These are phyloP conservation scores for Leucosporidium creatinivorum DNA, from an alignment of 768 basidiomycete genomes.

Conservation along the genomic window DNA sequence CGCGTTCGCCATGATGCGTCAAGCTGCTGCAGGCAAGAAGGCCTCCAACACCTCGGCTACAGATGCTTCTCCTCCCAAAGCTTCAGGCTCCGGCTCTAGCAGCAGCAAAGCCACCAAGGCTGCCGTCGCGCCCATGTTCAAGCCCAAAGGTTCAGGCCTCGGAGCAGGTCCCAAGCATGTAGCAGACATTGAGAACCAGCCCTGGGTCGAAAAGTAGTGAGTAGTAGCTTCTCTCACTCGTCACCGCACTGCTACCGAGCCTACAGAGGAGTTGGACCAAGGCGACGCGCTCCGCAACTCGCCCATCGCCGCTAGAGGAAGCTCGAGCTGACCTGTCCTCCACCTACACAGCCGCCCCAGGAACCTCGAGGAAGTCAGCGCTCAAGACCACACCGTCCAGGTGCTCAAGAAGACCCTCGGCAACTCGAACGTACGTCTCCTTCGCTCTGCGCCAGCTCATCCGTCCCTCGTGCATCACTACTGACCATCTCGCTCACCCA, in stretches of 20 bases:
- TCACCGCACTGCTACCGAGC: neutral
- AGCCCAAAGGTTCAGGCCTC: slow-evolving; percentile 24
- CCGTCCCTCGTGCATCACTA: no score
- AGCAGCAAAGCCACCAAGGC: neutral
- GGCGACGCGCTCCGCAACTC: neutral
- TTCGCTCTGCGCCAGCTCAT: neutral
- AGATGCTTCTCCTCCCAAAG: neutral
- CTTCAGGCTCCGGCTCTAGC: neutral
- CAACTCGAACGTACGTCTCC: slow-evolving; percentile 69
- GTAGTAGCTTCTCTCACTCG: slow-evolving; percentile 34
- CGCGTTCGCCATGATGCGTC: slow-evolving; percentile 25
- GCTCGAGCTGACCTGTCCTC: neutral
- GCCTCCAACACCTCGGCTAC: no score
- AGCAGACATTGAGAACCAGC: slow-evolving; percentile 51
- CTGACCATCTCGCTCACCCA: neutral
- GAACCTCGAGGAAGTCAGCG: slow-evolving; percentile 94
- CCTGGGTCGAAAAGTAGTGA: slow-evolving; percentile 99
- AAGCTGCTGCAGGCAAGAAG: neutral
- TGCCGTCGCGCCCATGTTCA: slow-evolving; percentile 1
- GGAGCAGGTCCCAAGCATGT: slow-evolving; percentile 38
- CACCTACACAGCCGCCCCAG: slow-evolving; percentile 66
- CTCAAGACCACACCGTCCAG: slow-evolving; percentile 91
- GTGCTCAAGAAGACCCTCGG: slow-evolving; percentile 84
- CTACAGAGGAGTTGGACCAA: no score
- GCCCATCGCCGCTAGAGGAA: neutral